Percentiles rank a stretch among this genome's conserved stretches.
phyloP scores from a whole-genome alignment of 176 grass and related monocot species.

The Carex pumila region DNA sequence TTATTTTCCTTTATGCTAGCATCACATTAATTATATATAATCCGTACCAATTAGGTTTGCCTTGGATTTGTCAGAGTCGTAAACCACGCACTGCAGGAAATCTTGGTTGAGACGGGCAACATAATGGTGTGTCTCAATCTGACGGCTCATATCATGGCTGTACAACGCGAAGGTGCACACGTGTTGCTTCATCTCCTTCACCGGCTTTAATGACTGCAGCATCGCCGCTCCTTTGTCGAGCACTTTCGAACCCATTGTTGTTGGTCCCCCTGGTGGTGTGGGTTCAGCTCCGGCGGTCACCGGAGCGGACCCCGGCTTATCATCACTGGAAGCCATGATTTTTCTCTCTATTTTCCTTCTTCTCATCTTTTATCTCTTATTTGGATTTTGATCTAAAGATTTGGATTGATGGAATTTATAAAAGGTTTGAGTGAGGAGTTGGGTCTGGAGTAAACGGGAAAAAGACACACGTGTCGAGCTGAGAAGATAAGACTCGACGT shows the following conservation, averaged over 20 bases:
- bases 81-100: conserved; percentile 78
- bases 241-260: conserved; percentile 20
- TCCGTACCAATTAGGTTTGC: conserved; percentile 52
- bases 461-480: not conserved
- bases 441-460: not conserved
- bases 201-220: conserved; percentile 52
- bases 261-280: conserved; percentile 37
- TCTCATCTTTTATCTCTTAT: not conserved
- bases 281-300: not conserved
- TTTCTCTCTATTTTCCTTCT: not conserved
- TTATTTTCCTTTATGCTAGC: not conserved
- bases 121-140: conserved; percentile 75
- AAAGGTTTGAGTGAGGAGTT: not conserved
- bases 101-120: conserved; percentile 67
- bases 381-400: not conserved
- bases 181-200: conserved; percentile 80
- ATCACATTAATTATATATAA: not conserved
- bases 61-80: conserved; percentile 40
- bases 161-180: conserved; percentile 73
- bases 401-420: conserved; percentile 12
- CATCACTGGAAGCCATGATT: conserved; percentile 65
- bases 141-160: conserved; percentile 59
- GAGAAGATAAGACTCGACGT: conserved; percentile 26
- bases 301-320: conserved; percentile 23
- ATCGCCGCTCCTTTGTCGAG: conserved; percentile 68